Base-by-base conservation (phyloP, 1,139 yeast genomes). In the Dujonia santamariae region DNA sequence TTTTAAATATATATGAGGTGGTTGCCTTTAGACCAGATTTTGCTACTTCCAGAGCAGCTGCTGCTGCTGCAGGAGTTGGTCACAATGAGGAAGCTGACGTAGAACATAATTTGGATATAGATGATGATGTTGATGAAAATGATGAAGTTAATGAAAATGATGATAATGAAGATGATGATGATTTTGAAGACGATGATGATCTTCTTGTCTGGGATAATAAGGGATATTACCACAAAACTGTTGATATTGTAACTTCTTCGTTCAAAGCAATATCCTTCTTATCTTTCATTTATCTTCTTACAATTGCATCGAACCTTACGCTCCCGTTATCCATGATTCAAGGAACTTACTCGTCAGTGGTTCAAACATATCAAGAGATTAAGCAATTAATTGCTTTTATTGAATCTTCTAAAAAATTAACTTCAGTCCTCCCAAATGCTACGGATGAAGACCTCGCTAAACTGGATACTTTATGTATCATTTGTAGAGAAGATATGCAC, bases 401-500 rank as follows among this genome's bases (percentile, higher is more conserved):
- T 34, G 74, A 72, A 40, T 84, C 88, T 12, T 65, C 85, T 5
- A 75, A 75, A 33, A 75, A 80, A 45, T 64, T 92, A 51, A 88
- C 85, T 42, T 63, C 70, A 25, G 79, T 75, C 42, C 63, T 92
- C 36, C 74, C 73, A 4, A 72, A 78, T 36, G 85, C 84, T 2
- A 71, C 79, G 4, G 64, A 59, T 20, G 74, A 67, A 21, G 95
- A 88, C 37, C 63, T 90, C 41, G 68, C 60, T 13, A 67, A 72
- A 8, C 77, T 77, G 28, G 77, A 80, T 43, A 74, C 72, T 39
- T 63, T 84, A 24, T 87, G 96, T 58, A 85, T 85, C 40, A 82
- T 87, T 27, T 87, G 96, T 56, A 75, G 95, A 31, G 96, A 86
- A 43, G 94, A 83, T 40, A 85, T 87, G 95, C 55, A 55, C 19